Percentiles rank a stretch among this genome's conserved stretches.
Conservation (phyloP, 148 eudicot species). For the Nyssa sinensis region DNA sequence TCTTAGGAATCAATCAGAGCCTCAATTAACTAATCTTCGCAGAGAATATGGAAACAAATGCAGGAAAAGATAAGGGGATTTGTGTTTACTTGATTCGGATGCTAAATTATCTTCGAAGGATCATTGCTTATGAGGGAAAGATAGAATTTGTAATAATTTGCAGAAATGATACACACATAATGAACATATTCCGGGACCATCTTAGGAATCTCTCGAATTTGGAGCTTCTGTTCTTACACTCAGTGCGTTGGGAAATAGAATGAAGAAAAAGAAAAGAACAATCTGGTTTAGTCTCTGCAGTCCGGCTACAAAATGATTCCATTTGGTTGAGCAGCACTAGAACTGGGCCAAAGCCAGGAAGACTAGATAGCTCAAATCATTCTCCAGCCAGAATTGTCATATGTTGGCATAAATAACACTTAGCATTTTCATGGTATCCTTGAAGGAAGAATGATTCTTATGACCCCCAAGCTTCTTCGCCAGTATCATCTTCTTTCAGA, state of each 20-base stretch:
- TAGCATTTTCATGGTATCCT: no score
- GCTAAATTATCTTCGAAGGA: neutral
- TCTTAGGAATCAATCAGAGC: neutral
- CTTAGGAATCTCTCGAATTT: neutral
- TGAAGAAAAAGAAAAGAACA: neutral
- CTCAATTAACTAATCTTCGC: neutral
- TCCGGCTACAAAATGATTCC: neutral
- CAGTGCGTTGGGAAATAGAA: neutral
- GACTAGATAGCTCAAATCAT: neutral
- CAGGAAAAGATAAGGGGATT: constrained; percentile 5
- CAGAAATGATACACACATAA: neutral
- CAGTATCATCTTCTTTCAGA: no score
- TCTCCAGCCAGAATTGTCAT: no score
- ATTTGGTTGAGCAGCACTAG: neutral
- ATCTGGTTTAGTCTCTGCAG: neutral
- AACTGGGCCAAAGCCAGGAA: neutral
- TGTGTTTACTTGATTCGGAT: neutral
- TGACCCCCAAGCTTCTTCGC: neutral
- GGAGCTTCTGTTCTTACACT: neutral
- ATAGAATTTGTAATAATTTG: constrained; percentile 1
- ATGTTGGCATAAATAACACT: no score
- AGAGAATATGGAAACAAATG: constrained; percentile 1
- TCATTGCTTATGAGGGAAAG: neutral
- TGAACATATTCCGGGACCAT: neutral
- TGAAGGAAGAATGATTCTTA: no score